Evolutionary conservation across 2,329 filamentous ascomycete genomes (phyloP).

Genomic region (Cladobotryum protrusum): DNA sequence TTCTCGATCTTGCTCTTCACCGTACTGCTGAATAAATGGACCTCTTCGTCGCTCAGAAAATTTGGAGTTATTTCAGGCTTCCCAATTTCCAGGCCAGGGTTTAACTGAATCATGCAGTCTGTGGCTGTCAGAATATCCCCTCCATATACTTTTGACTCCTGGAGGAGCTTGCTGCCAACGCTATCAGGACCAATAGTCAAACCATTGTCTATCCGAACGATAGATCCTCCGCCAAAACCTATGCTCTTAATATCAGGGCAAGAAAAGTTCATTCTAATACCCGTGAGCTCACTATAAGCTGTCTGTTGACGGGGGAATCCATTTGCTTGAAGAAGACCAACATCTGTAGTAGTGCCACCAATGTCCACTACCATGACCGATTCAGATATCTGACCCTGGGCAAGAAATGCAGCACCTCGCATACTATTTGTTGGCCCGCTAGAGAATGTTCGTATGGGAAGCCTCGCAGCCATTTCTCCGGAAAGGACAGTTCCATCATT

Average conservation of each 20-base stretch:
- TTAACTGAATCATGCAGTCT: slow-evolving; percentile 40
- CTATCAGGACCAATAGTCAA: slow-evolving; percentile 53
- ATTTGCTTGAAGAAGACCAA: slow-evolving; percentile 53
- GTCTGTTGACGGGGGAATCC: slow-evolving; percentile 59
- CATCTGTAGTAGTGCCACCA: slow-evolving; percentile 60
- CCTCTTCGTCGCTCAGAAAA: slow-evolving; percentile 24
- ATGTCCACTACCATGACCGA: slow-evolving; percentile 58
- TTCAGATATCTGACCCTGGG: slow-evolving; percentile 30
- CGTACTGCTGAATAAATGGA: slow-evolving; percentile 31
- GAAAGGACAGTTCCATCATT: slow-evolving; percentile 58
- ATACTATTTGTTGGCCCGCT: slow-evolving; percentile 60
- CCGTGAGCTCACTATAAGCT: slow-evolving; percentile 55
- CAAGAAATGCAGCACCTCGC: slow-evolving; percentile 56
- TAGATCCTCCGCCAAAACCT: slow-evolving; percentile 52
- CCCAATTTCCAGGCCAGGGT: slow-evolving; percentile 34
- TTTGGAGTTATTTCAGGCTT: slow-evolving; percentile 30
- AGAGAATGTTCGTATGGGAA: slow-evolving; percentile 57
- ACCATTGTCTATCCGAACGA: slow-evolving; percentile 37
- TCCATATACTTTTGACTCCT: slow-evolving; percentile 51
- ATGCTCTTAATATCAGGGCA: slow-evolving; percentile 54
- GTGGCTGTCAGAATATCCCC: slow-evolving; percentile 53
- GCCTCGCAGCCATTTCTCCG: slow-evolving; percentile 44
- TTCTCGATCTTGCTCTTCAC: slow-evolving; percentile 48
- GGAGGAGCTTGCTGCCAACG: slow-evolving; percentile 51
- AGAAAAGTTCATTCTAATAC: slow-evolving; percentile 56